phyloP scores from a whole-genome alignment of 2,329 filamentous ascomycete species.

The Metarhizium robertsii region DNA sequence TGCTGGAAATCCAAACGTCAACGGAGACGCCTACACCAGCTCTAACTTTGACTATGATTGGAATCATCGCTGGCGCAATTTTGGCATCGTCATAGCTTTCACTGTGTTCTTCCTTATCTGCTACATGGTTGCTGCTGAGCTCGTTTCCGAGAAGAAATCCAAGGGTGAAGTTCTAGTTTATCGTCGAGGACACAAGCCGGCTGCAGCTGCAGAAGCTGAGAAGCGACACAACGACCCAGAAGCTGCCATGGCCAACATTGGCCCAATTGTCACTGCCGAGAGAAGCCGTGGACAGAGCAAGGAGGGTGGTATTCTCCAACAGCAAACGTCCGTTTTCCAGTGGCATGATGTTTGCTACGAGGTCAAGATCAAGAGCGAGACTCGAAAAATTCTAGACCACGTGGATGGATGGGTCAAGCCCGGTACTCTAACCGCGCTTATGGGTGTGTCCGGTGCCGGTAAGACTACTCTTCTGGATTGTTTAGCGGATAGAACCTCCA shows the following conservation, averaged over 20 bases:
- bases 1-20: conserved; percentile 37
- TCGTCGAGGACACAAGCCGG: conserved; percentile 56
- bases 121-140: conserved; percentile 58
- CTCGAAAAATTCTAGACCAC: conserved; percentile 68
- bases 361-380: conserved; percentile 68
- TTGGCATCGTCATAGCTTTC: conserved; percentile 60
- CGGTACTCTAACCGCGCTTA: conserved; percentile 78
- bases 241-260: conserved; percentile 39
- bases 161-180: conserved; percentile 73
- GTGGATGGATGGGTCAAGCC: conserved; percentile 93
- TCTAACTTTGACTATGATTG: conserved; percentile 47
- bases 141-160: conserved; percentile 56
- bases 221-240: conserved; percentile 55
- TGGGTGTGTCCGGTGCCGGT: conserved; percentile 88
- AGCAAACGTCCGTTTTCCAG: conserved; percentile 70
- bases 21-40: conserved; percentile 48
- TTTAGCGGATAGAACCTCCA: conserved; percentile 74
- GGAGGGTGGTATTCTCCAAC: conserved; percentile 31
- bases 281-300: conserved; percentile 27
- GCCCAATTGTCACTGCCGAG: conserved; percentile 37
- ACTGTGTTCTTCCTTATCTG: conserved; percentile 49
- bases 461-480: conserved; percentile 88
- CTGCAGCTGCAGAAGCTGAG: conserved; percentile 46
- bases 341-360: conserved; percentile 77
- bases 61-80: conserved; percentile 58